These are phyloP conservation scores for Irpex rosettiformis DNA, from an alignment of 1,284 basidiomycete genomes.

Conservation along the genomic window DNA sequence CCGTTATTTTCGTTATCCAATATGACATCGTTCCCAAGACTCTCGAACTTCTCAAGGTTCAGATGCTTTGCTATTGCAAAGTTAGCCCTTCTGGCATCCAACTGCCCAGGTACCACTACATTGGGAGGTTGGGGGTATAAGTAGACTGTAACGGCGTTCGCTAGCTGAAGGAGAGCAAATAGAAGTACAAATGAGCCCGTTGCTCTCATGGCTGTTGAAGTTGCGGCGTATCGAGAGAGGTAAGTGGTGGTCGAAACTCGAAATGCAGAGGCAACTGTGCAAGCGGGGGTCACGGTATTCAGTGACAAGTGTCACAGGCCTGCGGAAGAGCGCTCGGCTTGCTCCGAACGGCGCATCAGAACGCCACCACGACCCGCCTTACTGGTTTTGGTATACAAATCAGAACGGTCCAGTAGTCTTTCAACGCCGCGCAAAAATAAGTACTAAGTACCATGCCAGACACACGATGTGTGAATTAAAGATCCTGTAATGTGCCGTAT, in stretches of 20 bases:
- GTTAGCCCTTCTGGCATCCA: slow-evolving; percentile 54
- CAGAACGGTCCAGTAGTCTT: no score
- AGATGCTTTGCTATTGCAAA: slow-evolving; percentile 63
- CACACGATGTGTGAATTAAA: no score
- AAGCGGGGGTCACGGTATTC: background rate
- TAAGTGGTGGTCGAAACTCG: background rate
- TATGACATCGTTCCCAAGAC: slow-evolving; percentile 30
- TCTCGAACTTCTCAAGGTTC: slow-evolving; percentile 64
- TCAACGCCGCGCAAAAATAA: no score
- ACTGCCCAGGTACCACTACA: slow-evolving; percentile 30
- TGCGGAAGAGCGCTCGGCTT: background rate
- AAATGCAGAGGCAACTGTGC: background rate
- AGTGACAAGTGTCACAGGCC: background rate
- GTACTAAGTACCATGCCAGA: no score
- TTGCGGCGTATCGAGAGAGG: background rate
- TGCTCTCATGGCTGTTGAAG: background rate
- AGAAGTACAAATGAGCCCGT: slow-evolving; percentile 25
- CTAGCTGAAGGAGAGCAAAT: slow-evolving; percentile 23
- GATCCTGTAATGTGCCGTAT: no score
- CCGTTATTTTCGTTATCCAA: slow-evolving; percentile 29
- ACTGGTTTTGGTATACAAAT: background rate
- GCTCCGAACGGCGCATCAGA: background rate
- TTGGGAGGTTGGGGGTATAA: slow-evolving; percentile 36
- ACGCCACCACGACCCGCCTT: background rate
- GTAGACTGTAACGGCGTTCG: slow-evolving; percentile 46